These are phyloP conservation scores for Biscogniauxia marginata DNA, from an alignment of 2,329 filamentous ascomycete species.

Conservation along the genomic window DNA sequence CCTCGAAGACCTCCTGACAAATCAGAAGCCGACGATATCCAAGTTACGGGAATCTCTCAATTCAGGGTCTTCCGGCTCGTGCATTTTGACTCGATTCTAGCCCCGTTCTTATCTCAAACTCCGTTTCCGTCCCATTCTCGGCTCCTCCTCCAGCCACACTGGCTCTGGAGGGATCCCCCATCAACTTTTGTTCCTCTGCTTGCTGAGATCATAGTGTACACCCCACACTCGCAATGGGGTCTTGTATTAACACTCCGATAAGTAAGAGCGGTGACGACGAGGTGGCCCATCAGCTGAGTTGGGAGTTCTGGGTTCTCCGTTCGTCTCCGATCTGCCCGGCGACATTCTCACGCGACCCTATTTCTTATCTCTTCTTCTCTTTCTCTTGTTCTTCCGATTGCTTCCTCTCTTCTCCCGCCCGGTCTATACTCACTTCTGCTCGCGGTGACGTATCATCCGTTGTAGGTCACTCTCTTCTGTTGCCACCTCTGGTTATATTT, in stretches of 20 bases:
- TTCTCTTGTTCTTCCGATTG: conserved; percentile 3
- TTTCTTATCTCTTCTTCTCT: conserved; percentile 5
- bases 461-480: conserved; percentile 11
- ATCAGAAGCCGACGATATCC: conserved; percentile 18
- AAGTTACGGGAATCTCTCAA: conserved; percentile 8
- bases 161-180: neutral
- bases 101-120: conserved; percentile 4
- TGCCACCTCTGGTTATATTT: conserved; percentile 9
- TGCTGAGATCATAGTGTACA: neutral
- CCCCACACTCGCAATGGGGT: neutral
- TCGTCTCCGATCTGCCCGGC: no score
- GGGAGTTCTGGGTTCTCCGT: conserved; percentile 11
- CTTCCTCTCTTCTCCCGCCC: conserved; percentile 2
- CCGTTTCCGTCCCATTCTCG: neutral
- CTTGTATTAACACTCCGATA: no score
- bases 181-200: neutral
- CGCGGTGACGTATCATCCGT: neutral
- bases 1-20: conserved; percentile 5
- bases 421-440: conserved; percentile 1
- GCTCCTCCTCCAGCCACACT: neutral
- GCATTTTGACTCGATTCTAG: conserved; percentile 1
- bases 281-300: conserved; percentile 9
- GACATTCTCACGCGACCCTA: no score
- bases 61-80: conserved; percentile 14
- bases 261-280: neutral